Evolutionary conservation across 176 grass and related monocot species (phyloP).

Genomic region (Eleusine indica): DNA sequence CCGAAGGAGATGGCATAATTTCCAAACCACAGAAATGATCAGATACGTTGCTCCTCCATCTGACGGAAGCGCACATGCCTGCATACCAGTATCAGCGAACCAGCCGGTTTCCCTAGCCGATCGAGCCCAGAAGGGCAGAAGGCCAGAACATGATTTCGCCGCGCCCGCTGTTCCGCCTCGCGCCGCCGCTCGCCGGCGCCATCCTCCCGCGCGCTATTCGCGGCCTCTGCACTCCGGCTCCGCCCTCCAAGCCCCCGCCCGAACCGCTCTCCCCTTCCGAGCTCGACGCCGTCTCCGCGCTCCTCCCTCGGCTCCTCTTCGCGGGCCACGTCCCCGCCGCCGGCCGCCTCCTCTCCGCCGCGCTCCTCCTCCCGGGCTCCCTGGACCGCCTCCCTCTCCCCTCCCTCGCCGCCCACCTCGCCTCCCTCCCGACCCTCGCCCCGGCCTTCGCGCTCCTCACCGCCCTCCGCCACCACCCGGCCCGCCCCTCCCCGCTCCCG

Average conservation of each 20-base stretch:
- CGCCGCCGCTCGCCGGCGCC: slow-evolving; percentile 21
- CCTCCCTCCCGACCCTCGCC: slow-evolving; percentile 50
- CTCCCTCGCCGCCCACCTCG: slow-evolving; percentile 44
- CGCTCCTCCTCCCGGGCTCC: slow-evolving; percentile 46
- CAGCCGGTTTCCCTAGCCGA: background rate
- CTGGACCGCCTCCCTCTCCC: slow-evolving; percentile 44
- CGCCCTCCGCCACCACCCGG: slow-evolving; percentile 45
- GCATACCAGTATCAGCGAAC: background rate
- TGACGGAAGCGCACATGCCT: background rate
- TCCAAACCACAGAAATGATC: background rate
- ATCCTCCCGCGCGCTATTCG: background rate
- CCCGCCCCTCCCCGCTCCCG: slow-evolving; percentile 45
- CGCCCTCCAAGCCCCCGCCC: background rate
- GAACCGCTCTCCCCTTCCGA: slow-evolving; percentile 44
- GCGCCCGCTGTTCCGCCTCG: slow-evolving; percentile 21
- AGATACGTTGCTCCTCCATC: background rate
- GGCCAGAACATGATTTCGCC: background rate
- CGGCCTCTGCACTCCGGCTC: slow-evolving; percentile 20
- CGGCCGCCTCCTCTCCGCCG: slow-evolving; percentile 50
- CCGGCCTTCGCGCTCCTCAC: slow-evolving; percentile 54
- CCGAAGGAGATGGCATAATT: background rate
- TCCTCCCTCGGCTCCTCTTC: slow-evolving; percentile 46
- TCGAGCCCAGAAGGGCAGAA: background rate
- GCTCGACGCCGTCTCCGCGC: slow-evolving; percentile 36
- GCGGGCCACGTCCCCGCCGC: slow-evolving; percentile 44